phyloP scores from a whole-genome alignment of 495 filamentous ascomycete species.

The Penicillium canariense region DNA sequence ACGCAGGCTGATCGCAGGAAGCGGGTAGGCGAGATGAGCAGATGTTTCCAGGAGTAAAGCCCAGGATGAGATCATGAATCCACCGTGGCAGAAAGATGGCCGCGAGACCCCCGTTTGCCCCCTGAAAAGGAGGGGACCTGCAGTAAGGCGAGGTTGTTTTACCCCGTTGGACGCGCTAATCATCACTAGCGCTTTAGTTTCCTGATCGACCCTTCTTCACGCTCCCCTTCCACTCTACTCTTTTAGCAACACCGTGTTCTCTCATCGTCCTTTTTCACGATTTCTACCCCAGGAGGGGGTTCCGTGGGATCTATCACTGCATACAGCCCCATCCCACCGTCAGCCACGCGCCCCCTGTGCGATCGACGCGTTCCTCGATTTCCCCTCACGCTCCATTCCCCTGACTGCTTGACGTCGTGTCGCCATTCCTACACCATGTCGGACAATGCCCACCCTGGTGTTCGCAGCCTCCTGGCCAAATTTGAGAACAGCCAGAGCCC shows the following conservation, averaged over 20 bases:
- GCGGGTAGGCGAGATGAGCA: conserved; percentile 1
- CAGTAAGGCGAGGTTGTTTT: conserved; percentile 14
- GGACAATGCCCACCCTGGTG: conserved; percentile 48
- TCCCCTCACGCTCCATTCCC: conserved; percentile 19
- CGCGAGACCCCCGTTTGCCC: background rate
- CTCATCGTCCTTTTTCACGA: conserved; percentile 3
- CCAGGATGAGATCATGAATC: conserved; percentile 4
- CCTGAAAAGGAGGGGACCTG: conserved; percentile 11
- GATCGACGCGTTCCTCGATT: conserved; percentile 16
- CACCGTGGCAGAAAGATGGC: conserved; percentile 11
- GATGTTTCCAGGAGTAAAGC: background rate
- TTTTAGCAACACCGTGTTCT: conserved; percentile 22
- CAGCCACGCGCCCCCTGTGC: conserved; percentile 15
- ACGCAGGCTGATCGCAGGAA: background rate
- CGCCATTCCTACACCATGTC: conserved; percentile 38
- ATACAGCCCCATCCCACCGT: background rate
- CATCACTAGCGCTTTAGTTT: conserved; percentile 26
- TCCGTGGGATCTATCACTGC: conserved; percentile 3
- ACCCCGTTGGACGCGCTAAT: conserved; percentile 26
- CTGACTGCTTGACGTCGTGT: conserved; percentile 11
- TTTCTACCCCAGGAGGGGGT: conserved; percentile 15
- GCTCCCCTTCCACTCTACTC: conserved; percentile 14
- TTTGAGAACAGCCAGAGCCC: conserved; percentile 70
- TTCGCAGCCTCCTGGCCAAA: conserved; percentile 78
- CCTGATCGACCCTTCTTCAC: conserved; percentile 25